Evolutionary conservation across 2,329 filamentous ascomycete species (phyloP).

Genomic region (Pestalotiopsis fici): DNA sequence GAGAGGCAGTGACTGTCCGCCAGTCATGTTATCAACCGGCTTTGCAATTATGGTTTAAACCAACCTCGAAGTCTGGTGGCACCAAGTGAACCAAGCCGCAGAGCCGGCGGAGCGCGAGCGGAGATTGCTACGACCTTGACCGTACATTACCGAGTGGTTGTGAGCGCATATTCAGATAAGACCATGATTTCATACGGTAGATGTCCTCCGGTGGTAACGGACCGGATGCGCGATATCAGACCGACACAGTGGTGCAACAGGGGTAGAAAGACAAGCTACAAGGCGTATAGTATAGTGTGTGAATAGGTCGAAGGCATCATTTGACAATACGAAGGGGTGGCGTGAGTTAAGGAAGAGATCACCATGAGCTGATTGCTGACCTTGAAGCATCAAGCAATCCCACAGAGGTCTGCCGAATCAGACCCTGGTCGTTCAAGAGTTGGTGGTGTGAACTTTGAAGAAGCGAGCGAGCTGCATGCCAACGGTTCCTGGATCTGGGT

Average conservation of each 20-base stretch:
- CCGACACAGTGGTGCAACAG: constrained; percentile 12
- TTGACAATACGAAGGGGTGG: background rate
- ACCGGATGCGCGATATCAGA: constrained; percentile 37
- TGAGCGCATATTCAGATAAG: constrained; percentile 1
- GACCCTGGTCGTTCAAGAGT: background rate
- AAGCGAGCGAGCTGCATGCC: background rate
- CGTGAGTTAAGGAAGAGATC: background rate
- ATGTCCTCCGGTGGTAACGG: constrained; percentile 34
- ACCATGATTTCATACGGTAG: background rate
- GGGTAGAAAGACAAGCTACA: constrained; percentile 10
- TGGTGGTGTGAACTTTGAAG: background rate
- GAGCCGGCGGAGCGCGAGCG: constrained; percentile 23
- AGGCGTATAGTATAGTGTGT: background rate
- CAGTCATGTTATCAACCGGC: background rate
- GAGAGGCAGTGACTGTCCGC: background rate
- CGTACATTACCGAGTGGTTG: constrained; percentile 15
- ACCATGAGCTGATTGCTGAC: background rate
- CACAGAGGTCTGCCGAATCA: background rate
- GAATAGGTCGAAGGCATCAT: background rate
- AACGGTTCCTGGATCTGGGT: background rate
- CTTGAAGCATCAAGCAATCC: background rate
- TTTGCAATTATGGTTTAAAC: background rate
- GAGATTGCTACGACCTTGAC: constrained; percentile 18
- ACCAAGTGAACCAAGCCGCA: constrained; percentile 20
- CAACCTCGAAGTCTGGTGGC: background rate